A percentile compares a stretch with the other conserved stretches of the same genome.
Conservation (phyloP, 805 yeast species). For the Ascoidea rubescens region DNA sequence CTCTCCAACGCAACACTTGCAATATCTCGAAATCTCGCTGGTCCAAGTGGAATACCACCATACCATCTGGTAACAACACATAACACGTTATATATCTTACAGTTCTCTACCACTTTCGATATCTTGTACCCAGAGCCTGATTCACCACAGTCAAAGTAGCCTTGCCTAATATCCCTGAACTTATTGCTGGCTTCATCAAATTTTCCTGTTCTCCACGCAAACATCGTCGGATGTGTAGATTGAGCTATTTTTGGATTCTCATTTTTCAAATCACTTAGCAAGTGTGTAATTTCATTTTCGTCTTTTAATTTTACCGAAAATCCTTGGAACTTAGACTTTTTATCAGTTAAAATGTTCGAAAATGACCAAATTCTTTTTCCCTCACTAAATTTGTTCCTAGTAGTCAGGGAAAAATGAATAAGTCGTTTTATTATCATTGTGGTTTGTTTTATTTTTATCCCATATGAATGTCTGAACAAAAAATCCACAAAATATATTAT, state of each 20-base stretch:
- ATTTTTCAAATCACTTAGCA: conserved; percentile 27
- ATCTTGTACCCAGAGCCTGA: conserved; percentile 57
- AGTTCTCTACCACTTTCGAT: conserved; percentile 36
- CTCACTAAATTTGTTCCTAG: no score
- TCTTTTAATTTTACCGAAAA: conserved; percentile 29
- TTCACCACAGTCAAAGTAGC: conserved; percentile 60
- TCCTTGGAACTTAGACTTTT: conserved; percentile 58
- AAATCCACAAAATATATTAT: no score
- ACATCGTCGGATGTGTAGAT: conserved; percentile 62
- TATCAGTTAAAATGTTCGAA: conserved; percentile 27
- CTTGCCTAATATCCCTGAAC: conserved; percentile 28
- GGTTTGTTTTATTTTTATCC: no score
- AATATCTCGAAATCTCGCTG: conserved; percentile 57
- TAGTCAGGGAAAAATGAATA: no score
- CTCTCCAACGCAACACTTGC: conserved; percentile 41
- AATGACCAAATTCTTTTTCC: conserved; percentile 21
- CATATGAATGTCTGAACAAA: no score
- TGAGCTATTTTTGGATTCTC: conserved; percentile 34
- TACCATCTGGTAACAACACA: conserved; percentile 73
- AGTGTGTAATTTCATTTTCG: conserved; percentile 26
- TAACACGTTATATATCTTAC: conserved; percentile 36
- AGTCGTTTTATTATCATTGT: no score
- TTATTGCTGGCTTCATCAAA: conserved; percentile 7
- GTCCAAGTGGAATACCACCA: conserved; percentile 66
- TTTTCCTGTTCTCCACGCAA: conserved; percentile 53